Base-by-base conservation (phyloP, 768 basidiomycete species). In the Serendipita vermifera region DNA sequence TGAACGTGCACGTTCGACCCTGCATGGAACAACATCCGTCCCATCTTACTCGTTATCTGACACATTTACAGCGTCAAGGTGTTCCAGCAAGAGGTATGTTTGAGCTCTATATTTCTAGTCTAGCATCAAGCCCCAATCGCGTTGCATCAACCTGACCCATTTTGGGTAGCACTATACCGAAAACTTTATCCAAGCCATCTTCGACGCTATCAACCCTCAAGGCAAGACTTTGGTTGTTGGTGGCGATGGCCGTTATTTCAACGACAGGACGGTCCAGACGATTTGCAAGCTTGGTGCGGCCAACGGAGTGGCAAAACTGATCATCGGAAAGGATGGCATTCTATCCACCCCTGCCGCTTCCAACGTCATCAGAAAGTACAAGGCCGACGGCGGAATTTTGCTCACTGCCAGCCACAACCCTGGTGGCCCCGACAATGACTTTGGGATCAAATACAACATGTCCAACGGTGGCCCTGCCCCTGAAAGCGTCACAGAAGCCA, bases 371-470 rank as follows among this genome's bases (percentile, higher is more conserved):
- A 77, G 96, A 61, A 90, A 91, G 64, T 90, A 90, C 75, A 91
- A 96, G 70, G 93, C 93, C 3, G 81, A 88, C 63, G 96, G 96
- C 40, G 96, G 96, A 61, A 99, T 99, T 70, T 77, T 99, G 55
- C 76, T 99, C 61, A 99, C 96, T 3, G 96, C 96, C 15, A 86
- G 83, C 59, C 96, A 99, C 76, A 99, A 99, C 70, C 93, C 96
- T 15, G 96, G 96, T 55, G 96, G 96, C 22, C 96, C 96, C n/a
- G 79, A 90, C 66, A 85, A 87, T 64, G 96, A 99, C 70, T 99
- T 98, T 68, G 96, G 96, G 46, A 97, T 99, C 80, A 98, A 99
- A 72, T 99, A 96, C 76, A 99, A 99, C 70, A 86, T 91, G 46
- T 83, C 85, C 35, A 99, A 99, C 63, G 96, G 96, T 59, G 96